These are phyloP conservation scores for Trichophyton benhamiae DNA, from an alignment of 2,329 filamentous ascomycete genomes.

Conservation along the genomic window DNA sequence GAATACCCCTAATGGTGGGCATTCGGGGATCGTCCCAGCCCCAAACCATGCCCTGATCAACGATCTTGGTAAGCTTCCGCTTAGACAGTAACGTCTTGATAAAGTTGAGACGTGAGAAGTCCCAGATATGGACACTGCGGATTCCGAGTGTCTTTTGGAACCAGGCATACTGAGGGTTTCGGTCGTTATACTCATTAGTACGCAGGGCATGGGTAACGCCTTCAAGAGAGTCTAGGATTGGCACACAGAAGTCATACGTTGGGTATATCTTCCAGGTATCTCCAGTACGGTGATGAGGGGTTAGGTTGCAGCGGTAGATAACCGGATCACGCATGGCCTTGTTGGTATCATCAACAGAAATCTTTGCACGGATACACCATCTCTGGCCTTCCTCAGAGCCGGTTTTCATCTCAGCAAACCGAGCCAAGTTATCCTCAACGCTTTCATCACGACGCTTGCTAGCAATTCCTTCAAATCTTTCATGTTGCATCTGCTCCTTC, in stretches of 20 bases:
- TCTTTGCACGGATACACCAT: slow-evolving; percentile 91
- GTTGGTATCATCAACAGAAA: slow-evolving; percentile 83
- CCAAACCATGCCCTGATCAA: slow-evolving; percentile 37
- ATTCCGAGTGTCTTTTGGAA: slow-evolving; percentile 38
- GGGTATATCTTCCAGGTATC: slow-evolving; percentile 53
- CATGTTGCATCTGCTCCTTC: slow-evolving; percentile 72
- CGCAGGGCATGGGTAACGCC: slow-evolving; percentile 47
- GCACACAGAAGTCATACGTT: slow-evolving; percentile 48
- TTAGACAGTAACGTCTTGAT: slow-evolving; percentile 40
- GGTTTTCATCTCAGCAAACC: slow-evolving; percentile 87
- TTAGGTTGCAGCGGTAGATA: slow-evolving; percentile 84
- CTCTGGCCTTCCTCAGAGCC: slow-evolving; percentile 64
- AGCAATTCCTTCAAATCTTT: slow-evolving; percentile 73
- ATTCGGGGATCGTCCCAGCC: slow-evolving; percentile 42
- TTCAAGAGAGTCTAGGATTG: slow-evolving; percentile 44
- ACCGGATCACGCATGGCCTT: slow-evolving; percentile 93
- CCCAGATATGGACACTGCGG: slow-evolving; percentile 38
- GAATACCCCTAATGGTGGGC: slow-evolving; percentile 40
- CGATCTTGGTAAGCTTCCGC: slow-evolving; percentile 40
- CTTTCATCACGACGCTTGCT: slow-evolving; percentile 67
- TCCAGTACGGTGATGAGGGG: slow-evolving; percentile 52
- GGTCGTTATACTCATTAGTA: slow-evolving; percentile 40
- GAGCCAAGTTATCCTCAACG: slow-evolving; percentile 71
- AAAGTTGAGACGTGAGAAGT: slow-evolving; percentile 43
- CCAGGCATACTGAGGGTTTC: slow-evolving; percentile 38